Evolutionary conservation across 148 eudicot species (phyloP), one percentile per base, ranked within the genome.

Genomic region (Arbutus unedo): DNA sequence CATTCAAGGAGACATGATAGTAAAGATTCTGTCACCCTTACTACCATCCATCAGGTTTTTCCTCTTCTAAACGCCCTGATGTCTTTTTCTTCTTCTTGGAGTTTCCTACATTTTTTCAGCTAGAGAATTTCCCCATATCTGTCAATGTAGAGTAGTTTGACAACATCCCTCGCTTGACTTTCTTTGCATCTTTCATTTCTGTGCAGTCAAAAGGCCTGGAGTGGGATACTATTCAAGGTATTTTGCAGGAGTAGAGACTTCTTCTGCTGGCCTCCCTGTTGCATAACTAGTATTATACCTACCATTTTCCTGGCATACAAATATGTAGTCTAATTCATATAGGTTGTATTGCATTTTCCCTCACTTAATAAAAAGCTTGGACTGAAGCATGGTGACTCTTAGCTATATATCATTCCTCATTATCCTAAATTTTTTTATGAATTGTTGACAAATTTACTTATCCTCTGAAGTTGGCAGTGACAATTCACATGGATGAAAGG

Each of bases 191-290:
- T 76, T 83, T 48, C 31, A 56, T 84, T 66, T 50, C 55, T 56
- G 79, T 87, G 91, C 93, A 95, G 98, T 95, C 98, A 74, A 95
- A 95, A 91, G 98, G 98, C 87, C 87, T 95, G 87, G 98, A 95
- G 79, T 95, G 98, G 98, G 98, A 95, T 84, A 91, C 91, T 74
- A 98, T 95, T 82, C 76, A 95, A 95, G 98, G 98, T 95, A 90
- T 56, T 73, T 25, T 18, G 8, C 48, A 67, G 72, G 19, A 71
- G 16, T 57, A 43, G n/a, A n/a, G n/a, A 44, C 68, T 14, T 4
- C 31, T 18, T 82, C 47, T 10, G 3, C 85, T 38, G 11, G 47
- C 41, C 9, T 50, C 45, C 57, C 23, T 77, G 23, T n/a, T 48
- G 45, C 66, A 38, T 64, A 80, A 79, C 41, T 87, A 55, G 44